Conservation (phyloP, 192 early-diverging fungal species). For the Podochytrium sp. region DNA sequence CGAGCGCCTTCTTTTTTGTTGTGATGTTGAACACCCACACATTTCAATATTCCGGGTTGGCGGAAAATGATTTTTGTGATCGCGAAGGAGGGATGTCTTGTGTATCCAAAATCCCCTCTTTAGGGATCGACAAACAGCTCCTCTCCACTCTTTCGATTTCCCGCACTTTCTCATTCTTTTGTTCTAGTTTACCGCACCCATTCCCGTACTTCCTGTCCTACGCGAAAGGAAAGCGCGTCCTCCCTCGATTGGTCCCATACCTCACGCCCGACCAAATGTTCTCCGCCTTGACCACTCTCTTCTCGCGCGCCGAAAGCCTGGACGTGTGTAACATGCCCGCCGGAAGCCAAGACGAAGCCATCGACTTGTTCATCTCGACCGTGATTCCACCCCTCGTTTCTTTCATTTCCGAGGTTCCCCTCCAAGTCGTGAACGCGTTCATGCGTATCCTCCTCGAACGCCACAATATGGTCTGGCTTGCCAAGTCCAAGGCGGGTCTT, state of each 20-base stretch:
- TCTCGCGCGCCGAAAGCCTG: conserved; percentile 51
- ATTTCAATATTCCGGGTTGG: conserved; percentile 5
- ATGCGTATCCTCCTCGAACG: conserved; percentile 86
- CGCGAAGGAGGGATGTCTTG: no score
- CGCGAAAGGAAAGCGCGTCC: conserved; percentile 87
- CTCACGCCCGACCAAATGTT: conserved; percentile 79
- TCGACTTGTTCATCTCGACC: conserved; percentile 85
- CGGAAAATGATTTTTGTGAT: no score
- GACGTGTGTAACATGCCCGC: conserved; percentile 54
- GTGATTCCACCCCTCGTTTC: conserved; percentile 84
- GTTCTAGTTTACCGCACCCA: conserved; percentile 69
- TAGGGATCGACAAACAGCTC: no score
- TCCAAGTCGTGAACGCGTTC: conserved; percentile 79
- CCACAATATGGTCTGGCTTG: conserved; percentile 87
- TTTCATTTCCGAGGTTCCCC: conserved; percentile 81
- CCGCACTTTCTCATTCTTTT: neutral
- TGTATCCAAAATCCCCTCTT: no score
- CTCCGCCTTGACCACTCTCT: conserved; percentile 67
- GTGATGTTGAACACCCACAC: neutral
- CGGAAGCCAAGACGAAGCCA: conserved; percentile 38
- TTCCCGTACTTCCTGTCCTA: conserved; percentile 82
- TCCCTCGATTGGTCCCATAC: conserved; percentile 81
- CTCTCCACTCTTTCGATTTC: neutral
- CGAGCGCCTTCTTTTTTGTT: neutral
- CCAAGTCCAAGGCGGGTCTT: conserved; percentile 80